Percentiles rank a stretch among this genome's conserved stretches.
Evolutionary conservation across 768 basidiomycete species (phyloP).

Genomic region (Kwoniella heveanensis): DNA sequence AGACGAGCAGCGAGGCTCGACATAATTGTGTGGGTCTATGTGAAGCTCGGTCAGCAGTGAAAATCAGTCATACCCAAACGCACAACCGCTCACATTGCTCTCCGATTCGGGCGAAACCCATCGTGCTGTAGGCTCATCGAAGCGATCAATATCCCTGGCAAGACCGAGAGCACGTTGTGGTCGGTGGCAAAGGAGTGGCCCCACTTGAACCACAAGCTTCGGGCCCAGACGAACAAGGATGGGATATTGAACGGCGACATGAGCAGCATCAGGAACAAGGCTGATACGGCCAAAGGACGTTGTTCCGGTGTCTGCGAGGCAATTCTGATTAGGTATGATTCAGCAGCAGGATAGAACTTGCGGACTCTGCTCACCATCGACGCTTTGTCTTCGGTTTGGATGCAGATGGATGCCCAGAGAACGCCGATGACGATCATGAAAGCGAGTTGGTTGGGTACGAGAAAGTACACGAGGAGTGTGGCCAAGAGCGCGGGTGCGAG

Average conservation of each 20-base stretch:
- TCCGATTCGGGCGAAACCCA: neutral
- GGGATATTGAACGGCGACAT: constrained; percentile 75
- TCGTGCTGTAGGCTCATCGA: constrained; percentile 2
- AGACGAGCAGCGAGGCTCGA: neutral
- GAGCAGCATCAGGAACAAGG: constrained; percentile 77
- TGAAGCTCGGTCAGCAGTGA: neutral
- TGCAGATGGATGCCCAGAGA: neutral
- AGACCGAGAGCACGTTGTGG: constrained; percentile 58
- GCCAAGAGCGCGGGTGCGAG: constrained; percentile 60
- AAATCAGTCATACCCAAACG: too few relatives aligned
- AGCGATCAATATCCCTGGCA: constrained; percentile 23
- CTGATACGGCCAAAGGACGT: constrained; percentile 53
- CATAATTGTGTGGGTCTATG: constrained; percentile 3
- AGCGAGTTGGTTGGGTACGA: constrained; percentile 91
- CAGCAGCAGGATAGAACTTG: too few relatives aligned
- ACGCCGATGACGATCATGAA: constrained; percentile 71
- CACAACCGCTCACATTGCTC: constrained; percentile 6
- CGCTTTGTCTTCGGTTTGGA: neutral
- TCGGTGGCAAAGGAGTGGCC: constrained; percentile 80
- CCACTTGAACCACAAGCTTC: constrained; percentile 76
- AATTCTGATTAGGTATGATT: too few relatives aligned
- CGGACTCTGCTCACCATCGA: neutral
- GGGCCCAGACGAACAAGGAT: constrained; percentile 83
- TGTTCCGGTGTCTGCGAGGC: neutral
- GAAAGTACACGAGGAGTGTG: constrained; percentile 67